Evolutionary conservation across 2,329 filamentous ascomycete genomes (phyloP).

Genomic region (Monilinia fructigena): DNA sequence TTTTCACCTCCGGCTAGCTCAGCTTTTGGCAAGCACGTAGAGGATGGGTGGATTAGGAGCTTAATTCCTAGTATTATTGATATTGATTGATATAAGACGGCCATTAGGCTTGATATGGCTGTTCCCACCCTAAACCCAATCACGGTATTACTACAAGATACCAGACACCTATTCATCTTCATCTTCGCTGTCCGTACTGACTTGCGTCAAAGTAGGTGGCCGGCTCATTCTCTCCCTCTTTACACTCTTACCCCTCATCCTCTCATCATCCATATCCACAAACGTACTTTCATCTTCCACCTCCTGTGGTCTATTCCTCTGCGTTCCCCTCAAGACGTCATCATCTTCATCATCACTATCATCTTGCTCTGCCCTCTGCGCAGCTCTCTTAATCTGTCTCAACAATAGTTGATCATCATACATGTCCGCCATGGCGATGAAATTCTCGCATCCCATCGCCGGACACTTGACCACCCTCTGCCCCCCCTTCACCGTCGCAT

Average conservation of each 20-base stretch:
- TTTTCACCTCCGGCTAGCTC: no score
- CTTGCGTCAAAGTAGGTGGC: conserved; percentile 3
- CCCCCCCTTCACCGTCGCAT: conserved; percentile 19
- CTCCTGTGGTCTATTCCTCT: conserved; percentile 6
- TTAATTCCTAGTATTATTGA: not conserved
- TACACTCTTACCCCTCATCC: not conserved
- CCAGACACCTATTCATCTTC: not conserved
- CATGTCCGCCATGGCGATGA: conserved; percentile 53
- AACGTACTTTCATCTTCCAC: conserved; percentile 9
- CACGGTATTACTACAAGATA: not conserved
- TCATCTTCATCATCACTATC: conserved; percentile 43
- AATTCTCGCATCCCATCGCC: conserved; percentile 60
- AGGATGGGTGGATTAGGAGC: not conserved
- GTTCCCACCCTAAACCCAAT: no score
- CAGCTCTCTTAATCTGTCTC: conserved; percentile 57
- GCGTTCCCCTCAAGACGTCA: not conserved
- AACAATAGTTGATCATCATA: conserved; percentile 55
- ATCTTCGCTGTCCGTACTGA: not conserved
- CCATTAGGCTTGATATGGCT: not conserved
- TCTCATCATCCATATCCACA: conserved; percentile 15
- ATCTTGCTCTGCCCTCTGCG: conserved; percentile 46
- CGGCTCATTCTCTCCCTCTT: conserved; percentile 5
- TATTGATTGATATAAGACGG: not conserved
- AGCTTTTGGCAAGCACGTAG: not conserved
- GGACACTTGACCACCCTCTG: conserved; percentile 55